Evolutionary conservation across 106 monocot species (phyloP).

Genomic region (Apostasia shenzhenica): DNA sequence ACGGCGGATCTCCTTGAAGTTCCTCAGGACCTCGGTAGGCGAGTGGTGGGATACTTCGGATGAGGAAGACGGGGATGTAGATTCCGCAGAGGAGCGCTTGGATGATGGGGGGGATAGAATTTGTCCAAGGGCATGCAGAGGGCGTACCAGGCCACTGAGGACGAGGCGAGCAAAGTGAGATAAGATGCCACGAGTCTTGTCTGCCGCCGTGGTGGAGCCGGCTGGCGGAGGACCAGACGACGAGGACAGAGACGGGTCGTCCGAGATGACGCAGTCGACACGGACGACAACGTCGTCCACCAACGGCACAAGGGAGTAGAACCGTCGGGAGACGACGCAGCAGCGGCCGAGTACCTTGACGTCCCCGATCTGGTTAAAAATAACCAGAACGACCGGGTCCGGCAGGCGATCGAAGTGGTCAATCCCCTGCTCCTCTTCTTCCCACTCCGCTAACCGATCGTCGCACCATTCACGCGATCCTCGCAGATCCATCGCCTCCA

Average conservation of each 20-base stretch:
- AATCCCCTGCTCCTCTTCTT: constrained; percentile 8
- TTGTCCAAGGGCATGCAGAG: constrained; percentile 39
- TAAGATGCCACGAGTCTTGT: constrained; percentile 24
- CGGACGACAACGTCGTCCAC: constrained; percentile 67
- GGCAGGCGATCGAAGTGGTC: constrained; percentile 61
- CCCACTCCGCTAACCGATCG: neutral
- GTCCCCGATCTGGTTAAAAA: constrained; percentile 43
- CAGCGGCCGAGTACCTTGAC: constrained; percentile 55
- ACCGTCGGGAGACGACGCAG: constrained; percentile 52
- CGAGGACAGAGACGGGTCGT: constrained; percentile 33
- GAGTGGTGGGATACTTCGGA: constrained; percentile 56
- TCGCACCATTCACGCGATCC: neutral
- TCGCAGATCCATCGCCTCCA: neutral
- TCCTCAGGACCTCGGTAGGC: constrained; percentile 54
- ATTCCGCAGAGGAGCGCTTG: neutral
- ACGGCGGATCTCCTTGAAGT: constrained; percentile 34
- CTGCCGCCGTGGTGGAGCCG: constrained; percentile 7
- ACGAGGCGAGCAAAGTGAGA: constrained; percentile 37
- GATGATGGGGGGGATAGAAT: constrained; percentile 19
- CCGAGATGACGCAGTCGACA: constrained; percentile 83
- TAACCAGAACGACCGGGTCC: constrained; percentile 34
- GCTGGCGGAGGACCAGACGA: constrained; percentile 3
- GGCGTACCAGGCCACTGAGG: constrained; percentile 34
- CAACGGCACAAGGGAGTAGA: constrained; percentile 46
- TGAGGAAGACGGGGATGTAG: neutral